phyloP scores from a whole-genome alignment of 148 eudicot species.

The Chenopodium formosanum region DNA sequence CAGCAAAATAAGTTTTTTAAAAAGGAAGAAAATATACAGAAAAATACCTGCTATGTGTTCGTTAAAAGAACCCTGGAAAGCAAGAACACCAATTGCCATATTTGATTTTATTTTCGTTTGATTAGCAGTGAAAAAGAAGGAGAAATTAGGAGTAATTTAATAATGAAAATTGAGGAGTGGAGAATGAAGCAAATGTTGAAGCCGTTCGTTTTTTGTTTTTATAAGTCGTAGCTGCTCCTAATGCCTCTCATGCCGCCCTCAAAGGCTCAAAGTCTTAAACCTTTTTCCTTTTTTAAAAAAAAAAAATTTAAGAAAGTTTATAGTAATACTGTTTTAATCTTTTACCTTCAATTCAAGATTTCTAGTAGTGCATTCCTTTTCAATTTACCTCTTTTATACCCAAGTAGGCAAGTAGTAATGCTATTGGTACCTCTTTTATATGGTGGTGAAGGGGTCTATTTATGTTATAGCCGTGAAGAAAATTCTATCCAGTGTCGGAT shows the following conservation, averaged over 20 bases:
- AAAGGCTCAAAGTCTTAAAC: neutral
- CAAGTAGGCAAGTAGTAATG: too few relatives aligned
- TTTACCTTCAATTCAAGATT: too few relatives aligned
- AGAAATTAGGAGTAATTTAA: neutral
- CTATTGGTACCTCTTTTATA: too few relatives aligned
- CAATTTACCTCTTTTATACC: too few relatives aligned
- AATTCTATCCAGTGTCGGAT: too few relatives aligned
- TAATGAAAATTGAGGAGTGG: slow-evolving; percentile 8
- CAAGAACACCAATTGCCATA: slow-evolving; percentile 88
- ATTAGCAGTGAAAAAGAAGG: neutral
- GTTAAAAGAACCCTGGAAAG: slow-evolving; percentile 92
- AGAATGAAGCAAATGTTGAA: slow-evolving; percentile 12
- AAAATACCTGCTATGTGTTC: slow-evolving; percentile 81
- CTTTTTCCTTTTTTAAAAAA: too few relatives aligned
- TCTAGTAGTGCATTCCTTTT: too few relatives aligned
- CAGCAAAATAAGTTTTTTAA: neutral
- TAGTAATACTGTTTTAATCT: too few relatives aligned
- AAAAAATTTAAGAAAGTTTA: too few relatives aligned
- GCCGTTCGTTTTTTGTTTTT: slow-evolving; percentile 14
- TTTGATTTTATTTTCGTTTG: neutral
- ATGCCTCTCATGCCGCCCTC: neutral
- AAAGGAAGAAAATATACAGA: neutral
- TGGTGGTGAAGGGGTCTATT: too few relatives aligned
- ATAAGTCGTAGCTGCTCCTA: neutral
- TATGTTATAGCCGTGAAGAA: too few relatives aligned